phyloP scores from a whole-genome alignment of 805 yeast genomes.

The Schizosaccharomyces cryophilus region DNA sequence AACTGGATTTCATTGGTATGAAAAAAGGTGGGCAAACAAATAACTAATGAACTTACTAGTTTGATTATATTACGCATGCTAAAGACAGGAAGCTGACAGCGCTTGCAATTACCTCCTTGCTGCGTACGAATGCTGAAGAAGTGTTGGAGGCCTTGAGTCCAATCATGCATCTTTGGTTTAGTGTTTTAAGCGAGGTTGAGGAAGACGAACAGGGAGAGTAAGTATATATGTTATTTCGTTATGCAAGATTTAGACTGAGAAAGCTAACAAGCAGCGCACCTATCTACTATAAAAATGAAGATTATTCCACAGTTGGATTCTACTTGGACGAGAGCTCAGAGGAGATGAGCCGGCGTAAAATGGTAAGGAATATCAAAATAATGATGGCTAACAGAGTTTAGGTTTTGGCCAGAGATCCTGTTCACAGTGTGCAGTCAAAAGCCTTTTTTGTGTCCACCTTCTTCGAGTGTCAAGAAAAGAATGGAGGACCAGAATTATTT shows the following conservation, averaged over 20 bases:
- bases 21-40: slow-evolving; percentile 6
- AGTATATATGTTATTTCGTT: slow-evolving; percentile 8
- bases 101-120: slow-evolving; percentile 32
- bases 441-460: neutral
- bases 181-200: slow-evolving; percentile 48
- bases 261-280: neutral
- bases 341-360: neutral
- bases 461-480: neutral
- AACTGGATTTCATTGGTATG: neutral
- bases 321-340: neutral
- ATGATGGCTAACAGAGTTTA: neutral
- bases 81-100: slow-evolving; percentile 44
- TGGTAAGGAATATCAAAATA: neutral
- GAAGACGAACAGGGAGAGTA: slow-evolving; percentile 32
- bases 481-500: neutral
- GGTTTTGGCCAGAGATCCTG: neutral
- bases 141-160: slow-evolving; percentile 14
- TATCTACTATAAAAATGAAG: slow-evolving; percentile 1
- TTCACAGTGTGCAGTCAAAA: neutral
- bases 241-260: slow-evolving; percentile 8
- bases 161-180: slow-evolving; percentile 22
- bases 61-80: slow-evolving; percentile 42
- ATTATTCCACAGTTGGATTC: neutral
- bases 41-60: slow-evolving; percentile 8
- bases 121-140: slow-evolving; percentile 17